Conservation (phyloP, 83 land plant species). For the Picea abies region DNA sequence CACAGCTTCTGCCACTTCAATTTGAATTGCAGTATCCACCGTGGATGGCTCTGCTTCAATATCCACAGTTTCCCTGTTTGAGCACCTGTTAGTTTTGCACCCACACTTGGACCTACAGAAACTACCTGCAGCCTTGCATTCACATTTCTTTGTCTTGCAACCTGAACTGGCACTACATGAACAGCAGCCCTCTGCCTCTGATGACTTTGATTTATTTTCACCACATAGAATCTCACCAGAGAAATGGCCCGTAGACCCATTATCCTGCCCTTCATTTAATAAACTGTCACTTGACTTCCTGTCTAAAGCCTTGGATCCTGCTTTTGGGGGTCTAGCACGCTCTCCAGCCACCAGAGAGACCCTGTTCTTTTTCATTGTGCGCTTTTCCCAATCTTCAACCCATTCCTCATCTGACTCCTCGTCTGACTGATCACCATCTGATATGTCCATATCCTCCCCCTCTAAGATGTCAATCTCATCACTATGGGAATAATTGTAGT, state of each 20-base stretch:
- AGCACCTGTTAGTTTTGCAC: conserved; percentile 65
- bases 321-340: conserved; percentile 6
- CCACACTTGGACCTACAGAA: conserved; percentile 67
- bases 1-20: conserved; percentile 45
- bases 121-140: conserved; percentile 65
- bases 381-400: conserved; percentile 43
- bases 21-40: conserved; percentile 33
- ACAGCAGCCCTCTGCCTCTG: conserved; percentile 50
- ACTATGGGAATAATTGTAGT: not conserved
- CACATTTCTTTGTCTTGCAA: conserved; percentile 86
- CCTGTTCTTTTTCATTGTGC: conserved; percentile 20
- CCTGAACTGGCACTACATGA: conserved; percentile 61
- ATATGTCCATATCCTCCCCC: conserved; percentile 71
- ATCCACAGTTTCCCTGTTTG: conserved; percentile 51
- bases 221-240: not conserved
- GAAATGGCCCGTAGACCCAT: not conserved
- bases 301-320: not conserved
- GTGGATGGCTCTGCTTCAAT: conserved; percentile 25
- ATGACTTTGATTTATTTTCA: conserved; percentile 5
- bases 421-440: conserved; percentile 58
- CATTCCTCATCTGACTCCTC: conserved; percentile 36
- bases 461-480: conserved; percentile 10
- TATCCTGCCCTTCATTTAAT: conserved; percentile 8
- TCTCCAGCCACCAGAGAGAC: conserved; percentile 13
- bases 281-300: not conserved